A percentile compares a stretch with the other conserved stretches of the same genome.
These are phyloP conservation scores for Globisporangium spinosum DNA, from an alignment of 352 stramenopile genomes.

Conservation along the genomic window DNA sequence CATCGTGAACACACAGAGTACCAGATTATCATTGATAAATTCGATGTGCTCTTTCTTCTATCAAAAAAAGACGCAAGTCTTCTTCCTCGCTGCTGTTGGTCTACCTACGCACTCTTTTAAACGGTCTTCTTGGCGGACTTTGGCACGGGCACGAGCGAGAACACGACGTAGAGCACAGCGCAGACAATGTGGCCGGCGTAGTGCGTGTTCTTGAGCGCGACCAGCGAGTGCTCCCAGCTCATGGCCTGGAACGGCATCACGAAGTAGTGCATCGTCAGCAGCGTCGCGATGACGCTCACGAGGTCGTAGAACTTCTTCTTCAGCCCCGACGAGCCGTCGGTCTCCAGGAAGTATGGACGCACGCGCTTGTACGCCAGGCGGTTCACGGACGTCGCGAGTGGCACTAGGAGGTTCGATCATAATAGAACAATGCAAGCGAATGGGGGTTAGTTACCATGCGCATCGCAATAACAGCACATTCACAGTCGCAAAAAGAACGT, in stretches of 20 bases:
- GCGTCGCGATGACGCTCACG: conserved; percentile 39
- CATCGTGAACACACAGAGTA: background rate
- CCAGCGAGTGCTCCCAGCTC: conserved; percentile 65
- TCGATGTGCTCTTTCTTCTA: background rate
- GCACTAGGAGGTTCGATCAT: conserved; percentile 25
- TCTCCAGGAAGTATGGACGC: conserved; percentile 61
- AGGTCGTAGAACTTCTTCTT: conserved; percentile 69
- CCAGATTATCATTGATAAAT: background rate
- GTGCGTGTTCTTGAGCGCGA: conserved; percentile 63
- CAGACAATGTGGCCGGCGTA: conserved; percentile 66
- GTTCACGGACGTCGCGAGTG: conserved; percentile 64
- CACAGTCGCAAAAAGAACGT: conserved; percentile 15
- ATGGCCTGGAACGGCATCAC: conserved; percentile 72
- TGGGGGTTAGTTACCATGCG: background rate
- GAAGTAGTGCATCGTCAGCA: conserved; percentile 62
- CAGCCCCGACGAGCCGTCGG: conserved; percentile 40
- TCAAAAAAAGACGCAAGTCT: background rate
- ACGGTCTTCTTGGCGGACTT: conserved; percentile 57
- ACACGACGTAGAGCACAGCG: conserved; percentile 62
- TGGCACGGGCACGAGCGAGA: conserved; percentile 55
- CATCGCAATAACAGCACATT: background rate
- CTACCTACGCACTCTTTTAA: conserved; percentile 20
- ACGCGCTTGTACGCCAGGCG: conserved; percentile 60
- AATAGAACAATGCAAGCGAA: background rate
- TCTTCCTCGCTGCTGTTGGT: no score